phyloP scores from a whole-genome alignment of 768 basidiomycete genomes.

The Russula olivacea region DNA sequence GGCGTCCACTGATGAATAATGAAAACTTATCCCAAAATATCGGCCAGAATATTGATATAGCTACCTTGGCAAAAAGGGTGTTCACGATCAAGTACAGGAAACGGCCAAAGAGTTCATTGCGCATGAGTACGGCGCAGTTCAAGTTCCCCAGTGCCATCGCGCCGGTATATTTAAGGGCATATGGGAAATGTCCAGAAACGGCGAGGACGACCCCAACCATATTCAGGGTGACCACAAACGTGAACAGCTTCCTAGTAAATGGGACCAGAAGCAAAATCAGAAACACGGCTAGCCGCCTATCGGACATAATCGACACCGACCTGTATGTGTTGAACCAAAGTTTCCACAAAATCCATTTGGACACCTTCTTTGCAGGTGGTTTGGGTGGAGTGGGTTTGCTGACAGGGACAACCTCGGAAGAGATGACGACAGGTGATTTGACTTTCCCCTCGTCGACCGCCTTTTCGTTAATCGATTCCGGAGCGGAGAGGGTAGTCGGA shows the following conservation, averaged over 20 bases:
- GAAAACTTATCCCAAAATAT: background rate
- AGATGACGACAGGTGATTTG: background rate
- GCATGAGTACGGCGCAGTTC: conserved; percentile 65
- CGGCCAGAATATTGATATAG: conserved; percentile 3
- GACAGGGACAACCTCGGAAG: conserved; percentile 35
- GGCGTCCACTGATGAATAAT: conserved; percentile 54
- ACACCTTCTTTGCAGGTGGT: conserved; percentile 43
- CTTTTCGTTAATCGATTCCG: background rate
- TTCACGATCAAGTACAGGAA: conserved; percentile 65
- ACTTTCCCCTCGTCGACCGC: conserved; percentile 25
- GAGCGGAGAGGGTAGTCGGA: conserved; percentile 8
- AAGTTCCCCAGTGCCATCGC: conserved; percentile 73
- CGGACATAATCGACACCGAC: conserved; percentile 32
- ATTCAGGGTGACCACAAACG: conserved; percentile 38
- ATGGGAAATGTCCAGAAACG: conserved; percentile 58
- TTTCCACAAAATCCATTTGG: conserved; percentile 50
- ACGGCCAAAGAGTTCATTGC: conserved; percentile 79
- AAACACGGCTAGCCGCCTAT: background rate
- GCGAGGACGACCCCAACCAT: conserved; percentile 54
- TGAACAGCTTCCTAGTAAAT: conserved; percentile 10
- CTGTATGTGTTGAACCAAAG: conserved; percentile 70
- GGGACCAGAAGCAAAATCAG: conserved; percentile 4
- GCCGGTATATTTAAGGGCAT: conserved; percentile 63
- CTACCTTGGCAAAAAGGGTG: conserved; percentile 66
- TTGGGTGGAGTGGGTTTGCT: conserved; percentile 31